Percentiles rank a stretch among this genome's conserved stretches.
phyloP scores from a whole-genome alignment of 192 early-diverging fungal genomes.

The Entomortierella parvispora region DNA sequence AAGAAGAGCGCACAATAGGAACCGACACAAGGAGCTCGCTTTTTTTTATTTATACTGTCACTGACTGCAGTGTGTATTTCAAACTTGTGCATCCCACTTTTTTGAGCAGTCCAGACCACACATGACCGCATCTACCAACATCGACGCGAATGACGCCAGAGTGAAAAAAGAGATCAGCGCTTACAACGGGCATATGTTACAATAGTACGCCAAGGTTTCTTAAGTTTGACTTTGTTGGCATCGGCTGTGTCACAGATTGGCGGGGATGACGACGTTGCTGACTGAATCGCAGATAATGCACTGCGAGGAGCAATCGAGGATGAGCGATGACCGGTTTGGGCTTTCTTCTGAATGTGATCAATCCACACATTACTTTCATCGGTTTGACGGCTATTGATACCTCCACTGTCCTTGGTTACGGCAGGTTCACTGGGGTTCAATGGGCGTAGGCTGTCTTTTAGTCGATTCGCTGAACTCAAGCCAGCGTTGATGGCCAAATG shows the following conservation, averaged over 20 bases:
- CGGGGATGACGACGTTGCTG: constrained; percentile 3
- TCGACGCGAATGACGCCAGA: too few relatives aligned
- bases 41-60: too few relatives aligned
- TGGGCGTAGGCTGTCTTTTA: constrained; percentile 6
- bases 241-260: background rate
- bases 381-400: constrained; percentile 7
- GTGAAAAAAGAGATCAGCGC: background rate
- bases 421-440: background rate
- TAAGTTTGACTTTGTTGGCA: constrained; percentile 3
- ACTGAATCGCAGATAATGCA: background rate
- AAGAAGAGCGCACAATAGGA: too few relatives aligned
- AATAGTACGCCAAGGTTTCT: constrained; percentile 5
- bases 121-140: too few relatives aligned
- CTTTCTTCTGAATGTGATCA: constrained; percentile 3
- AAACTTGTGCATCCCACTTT: too few relatives aligned
- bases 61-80: too few relatives aligned
- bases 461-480: constrained; percentile 1
- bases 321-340: background rate
- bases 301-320: background rate
- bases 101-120: too few relatives aligned
- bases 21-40: too few relatives aligned
- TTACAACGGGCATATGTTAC: constrained; percentile 3
- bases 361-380: constrained; percentile 4
- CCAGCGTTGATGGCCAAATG: constrained; percentile 5
- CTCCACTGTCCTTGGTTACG: constrained; percentile 2